Evolutionary conservation across 2,329 filamentous ascomycete species (phyloP).

Genomic region (Harringtonia aguacate): DNA sequence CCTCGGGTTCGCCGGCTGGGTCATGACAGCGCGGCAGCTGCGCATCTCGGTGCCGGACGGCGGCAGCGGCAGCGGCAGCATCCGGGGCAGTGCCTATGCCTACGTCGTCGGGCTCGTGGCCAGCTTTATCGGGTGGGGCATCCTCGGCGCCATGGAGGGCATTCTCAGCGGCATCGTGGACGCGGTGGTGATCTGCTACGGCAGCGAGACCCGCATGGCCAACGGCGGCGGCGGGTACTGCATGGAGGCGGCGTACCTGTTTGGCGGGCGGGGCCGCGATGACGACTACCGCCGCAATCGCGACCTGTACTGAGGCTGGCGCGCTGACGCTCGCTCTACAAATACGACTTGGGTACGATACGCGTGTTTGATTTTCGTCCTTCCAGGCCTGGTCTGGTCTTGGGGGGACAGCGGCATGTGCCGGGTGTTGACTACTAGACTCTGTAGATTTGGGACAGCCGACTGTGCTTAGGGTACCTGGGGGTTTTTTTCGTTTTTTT

Average conservation of each 20-base stretch:
- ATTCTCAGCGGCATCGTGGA: conserved; percentile 81
- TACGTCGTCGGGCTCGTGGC: conserved; percentile 91
- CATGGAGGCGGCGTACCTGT: conserved; percentile 80
- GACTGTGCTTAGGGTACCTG: background rate
- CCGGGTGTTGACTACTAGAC: background rate
- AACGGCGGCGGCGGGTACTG: conserved; percentile 69
- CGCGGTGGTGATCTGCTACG: conserved; percentile 86
- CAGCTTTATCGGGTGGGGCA: conserved; percentile 88
- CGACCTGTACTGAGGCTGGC: conserved; percentile 6
- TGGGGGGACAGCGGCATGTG: background rate
- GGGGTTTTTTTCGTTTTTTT: background rate
- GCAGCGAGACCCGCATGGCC: conserved; percentile 67
- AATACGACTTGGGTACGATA: background rate
- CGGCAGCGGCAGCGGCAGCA: conserved; percentile 21
- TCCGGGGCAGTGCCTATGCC: conserved; percentile 79
- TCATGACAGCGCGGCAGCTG: conserved; percentile 76
- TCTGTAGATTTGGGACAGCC: background rate
- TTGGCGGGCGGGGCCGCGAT: conserved; percentile 49
- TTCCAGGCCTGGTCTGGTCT: background rate
- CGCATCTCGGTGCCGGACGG: conserved; percentile 46
- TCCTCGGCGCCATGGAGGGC: conserved; percentile 83
- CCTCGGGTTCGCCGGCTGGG: conserved; percentile 93
- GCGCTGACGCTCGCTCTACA: background rate
- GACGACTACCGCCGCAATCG: conserved; percentile 6
- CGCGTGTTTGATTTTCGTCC: background rate